A percentile compares a stretch with the other conserved stretches of the same genome.
Conservation (phyloP, 2,329 filamentous ascomycete genomes). For the Lojkania enalia region DNA sequence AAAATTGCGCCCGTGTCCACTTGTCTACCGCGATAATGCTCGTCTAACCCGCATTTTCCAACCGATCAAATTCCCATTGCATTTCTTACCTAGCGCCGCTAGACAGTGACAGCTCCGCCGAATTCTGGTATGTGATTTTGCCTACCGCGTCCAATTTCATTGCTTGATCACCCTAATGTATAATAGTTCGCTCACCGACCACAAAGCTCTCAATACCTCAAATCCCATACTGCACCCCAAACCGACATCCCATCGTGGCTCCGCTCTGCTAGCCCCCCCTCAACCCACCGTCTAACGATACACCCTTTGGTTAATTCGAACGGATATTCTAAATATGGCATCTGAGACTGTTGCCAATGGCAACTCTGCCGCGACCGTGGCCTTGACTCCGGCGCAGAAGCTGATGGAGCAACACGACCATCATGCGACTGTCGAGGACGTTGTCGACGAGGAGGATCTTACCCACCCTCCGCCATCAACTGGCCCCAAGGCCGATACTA, state of each 20-base stretch:
- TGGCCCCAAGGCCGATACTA: slow-evolving; percentile 32
- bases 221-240: background rate
- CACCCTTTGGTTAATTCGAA: slow-evolving; percentile 44
- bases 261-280: slow-evolving; percentile 25
- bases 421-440: slow-evolving; percentile 77
- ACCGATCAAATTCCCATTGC: background rate
- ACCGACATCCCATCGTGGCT: slow-evolving; percentile 28
- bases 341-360: slow-evolving; percentile 40
- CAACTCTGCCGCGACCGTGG: slow-evolving; percentile 35
- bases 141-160: background rate
- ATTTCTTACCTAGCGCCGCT: background rate
- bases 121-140: background rate
- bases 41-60: background rate
- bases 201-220: background rate
- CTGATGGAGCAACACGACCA: slow-evolving; percentile 68
- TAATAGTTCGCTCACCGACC: background rate
- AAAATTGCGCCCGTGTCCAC: background rate
- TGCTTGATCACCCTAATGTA: background rate
- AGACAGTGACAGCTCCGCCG: background rate
- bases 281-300: slow-evolving; percentile 39
- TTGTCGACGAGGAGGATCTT: slow-evolving; percentile 75
- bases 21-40: background rate
- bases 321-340: slow-evolving; percentile 45
- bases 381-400: slow-evolving; percentile 56
- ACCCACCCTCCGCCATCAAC: slow-evolving; percentile 58